A percentile compares a stretch with the other conserved stretches of the same genome.
Evolutionary conservation across 2,329 filamentous ascomycete genomes (phyloP).

Genomic region (Fusarium acutatum): DNA sequence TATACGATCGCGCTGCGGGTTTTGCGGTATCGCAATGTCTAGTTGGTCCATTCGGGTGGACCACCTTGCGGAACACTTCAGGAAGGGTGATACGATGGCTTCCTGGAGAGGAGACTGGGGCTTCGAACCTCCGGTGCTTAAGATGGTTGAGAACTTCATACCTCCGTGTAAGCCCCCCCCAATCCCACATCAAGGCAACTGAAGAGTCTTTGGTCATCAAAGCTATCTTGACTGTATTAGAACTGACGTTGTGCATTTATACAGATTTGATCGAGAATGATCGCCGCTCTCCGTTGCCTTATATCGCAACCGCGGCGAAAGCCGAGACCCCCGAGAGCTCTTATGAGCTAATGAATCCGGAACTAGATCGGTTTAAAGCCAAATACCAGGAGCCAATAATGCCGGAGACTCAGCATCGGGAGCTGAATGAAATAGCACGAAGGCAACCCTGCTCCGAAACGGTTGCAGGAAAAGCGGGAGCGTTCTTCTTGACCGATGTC

Average conservation of each 20-base stretch:
- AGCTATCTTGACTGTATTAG: too few relatives aligned
- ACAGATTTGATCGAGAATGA: neutral
- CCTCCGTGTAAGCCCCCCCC: neutral
- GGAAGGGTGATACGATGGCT: neutral
- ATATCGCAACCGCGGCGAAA: neutral
- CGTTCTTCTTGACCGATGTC: neutral
- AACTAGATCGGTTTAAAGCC: too few relatives aligned
- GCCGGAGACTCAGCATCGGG: neutral
- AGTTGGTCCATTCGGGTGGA: neutral
- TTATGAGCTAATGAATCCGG: neutral
- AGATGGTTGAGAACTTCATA: neutral
- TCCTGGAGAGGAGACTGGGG: neutral
- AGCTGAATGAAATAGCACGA: neutral
- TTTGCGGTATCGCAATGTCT: neutral
- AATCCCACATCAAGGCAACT: too few relatives aligned
- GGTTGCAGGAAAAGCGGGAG: neutral
- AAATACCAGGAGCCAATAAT: too few relatives aligned
- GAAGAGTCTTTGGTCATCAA: too few relatives aligned
- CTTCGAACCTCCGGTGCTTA: neutral
- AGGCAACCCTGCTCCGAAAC: neutral
- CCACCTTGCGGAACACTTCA: neutral
- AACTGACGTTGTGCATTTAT: accelerated
- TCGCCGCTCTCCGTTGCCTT: neutral
- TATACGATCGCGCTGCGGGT: neutral
- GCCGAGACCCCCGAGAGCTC: neutral